Conservation (phyloP, 345 rosid genomes). For the Aethionema arabicum region DNA sequence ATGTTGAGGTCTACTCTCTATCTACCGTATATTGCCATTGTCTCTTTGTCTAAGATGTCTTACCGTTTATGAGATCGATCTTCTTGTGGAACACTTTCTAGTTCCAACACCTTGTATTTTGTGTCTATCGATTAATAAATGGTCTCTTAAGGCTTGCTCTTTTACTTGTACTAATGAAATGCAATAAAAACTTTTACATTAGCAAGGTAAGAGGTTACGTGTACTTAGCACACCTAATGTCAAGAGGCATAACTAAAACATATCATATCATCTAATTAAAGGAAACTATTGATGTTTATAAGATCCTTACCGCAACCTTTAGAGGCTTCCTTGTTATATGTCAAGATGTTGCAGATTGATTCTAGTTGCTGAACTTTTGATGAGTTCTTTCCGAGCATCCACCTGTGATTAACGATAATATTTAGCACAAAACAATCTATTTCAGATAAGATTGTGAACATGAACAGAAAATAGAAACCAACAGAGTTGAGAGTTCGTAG, state of each 20-base stretch:
- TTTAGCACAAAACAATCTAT: not conserved
- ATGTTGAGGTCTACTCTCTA: not conserved
- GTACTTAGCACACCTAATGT: too few species aligned
- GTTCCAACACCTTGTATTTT: not conserved
- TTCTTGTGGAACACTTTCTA: not conserved
- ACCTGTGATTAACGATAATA: constrained; percentile 46
- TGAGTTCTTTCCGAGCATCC: constrained; percentile 79
- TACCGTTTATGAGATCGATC: not conserved
- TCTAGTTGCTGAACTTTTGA: constrained; percentile 57
- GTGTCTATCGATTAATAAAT: constrained; percentile 11
- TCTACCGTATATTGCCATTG: constrained; percentile 5
- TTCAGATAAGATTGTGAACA: not conserved
- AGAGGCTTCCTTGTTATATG: constrained; percentile 40
- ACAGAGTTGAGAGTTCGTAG: not conserved
- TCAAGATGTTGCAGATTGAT: constrained; percentile 65
- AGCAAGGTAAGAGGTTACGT: too few species aligned
- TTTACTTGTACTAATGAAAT: too few species aligned
- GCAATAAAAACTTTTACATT: too few species aligned
- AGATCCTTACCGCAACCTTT: constrained; percentile 5
- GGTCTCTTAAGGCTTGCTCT: not conserved
- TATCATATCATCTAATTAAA: not conserved
- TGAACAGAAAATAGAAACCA: not conserved
- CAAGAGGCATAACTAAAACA: too few species aligned
- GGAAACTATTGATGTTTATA: not conserved
- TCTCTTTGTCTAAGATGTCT: not conserved